A percentile compares a stretch with the other conserved stretches of the same genome.
phyloP scores from a whole-genome alignment of 2,329 filamentous ascomycete species.

The Neocatenulostroma microsporum region DNA sequence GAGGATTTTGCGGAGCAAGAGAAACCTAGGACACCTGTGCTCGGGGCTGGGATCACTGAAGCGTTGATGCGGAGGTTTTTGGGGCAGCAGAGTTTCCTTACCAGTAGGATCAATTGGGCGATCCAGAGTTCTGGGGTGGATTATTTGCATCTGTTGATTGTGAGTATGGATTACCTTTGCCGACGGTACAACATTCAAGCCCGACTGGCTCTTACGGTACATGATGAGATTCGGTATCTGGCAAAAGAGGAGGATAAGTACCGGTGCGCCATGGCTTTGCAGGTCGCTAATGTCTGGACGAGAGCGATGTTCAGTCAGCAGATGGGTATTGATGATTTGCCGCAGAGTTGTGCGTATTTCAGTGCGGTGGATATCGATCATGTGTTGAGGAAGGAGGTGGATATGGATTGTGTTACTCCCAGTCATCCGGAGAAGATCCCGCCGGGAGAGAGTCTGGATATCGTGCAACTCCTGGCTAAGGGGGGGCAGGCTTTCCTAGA shows the following conservation, averaged over 20 bases:
- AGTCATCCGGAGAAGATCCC: slow-evolving; percentile 71
- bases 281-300: slow-evolving; percentile 93
- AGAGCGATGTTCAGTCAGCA: slow-evolving; percentile 96
- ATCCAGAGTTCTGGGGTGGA: slow-evolving; percentile 97
- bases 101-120: slow-evolving; percentile 96
- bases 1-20: slow-evolving; percentile 98
- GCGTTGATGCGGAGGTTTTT: slow-evolving; percentile 84
- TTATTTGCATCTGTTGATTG: slow-evolving; percentile 87
- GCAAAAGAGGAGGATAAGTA: slow-evolving; percentile 82
- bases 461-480: slow-evolving; percentile 66
- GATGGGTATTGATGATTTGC: slow-evolving; percentile 89
- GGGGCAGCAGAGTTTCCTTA: slow-evolving; percentile 59
- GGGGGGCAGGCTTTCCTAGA: slow-evolving; percentile 63
- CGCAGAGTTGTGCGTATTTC: slow-evolving; percentile 91
- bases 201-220: slow-evolving; percentile 84
- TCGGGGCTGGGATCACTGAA: slow-evolving; percentile 93
- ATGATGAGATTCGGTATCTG: slow-evolving; percentile 94
- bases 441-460: slow-evolving; percentile 80
- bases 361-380: slow-evolving; percentile 91
- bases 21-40: slow-evolving; percentile 76
- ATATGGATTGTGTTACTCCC: slow-evolving; percentile 94
- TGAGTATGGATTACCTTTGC: slow-evolving; percentile 88
- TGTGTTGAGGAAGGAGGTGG: slow-evolving; percentile 93
- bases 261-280: slow-evolving; percentile 80
- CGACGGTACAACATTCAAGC: slow-evolving; percentile 77